A percentile compares a stretch with the other conserved stretches of the same genome.
Evolutionary conservation across 2,329 filamentous ascomycete genomes (phyloP).

Genomic region (Drechslerella stenobrocha): DNA sequence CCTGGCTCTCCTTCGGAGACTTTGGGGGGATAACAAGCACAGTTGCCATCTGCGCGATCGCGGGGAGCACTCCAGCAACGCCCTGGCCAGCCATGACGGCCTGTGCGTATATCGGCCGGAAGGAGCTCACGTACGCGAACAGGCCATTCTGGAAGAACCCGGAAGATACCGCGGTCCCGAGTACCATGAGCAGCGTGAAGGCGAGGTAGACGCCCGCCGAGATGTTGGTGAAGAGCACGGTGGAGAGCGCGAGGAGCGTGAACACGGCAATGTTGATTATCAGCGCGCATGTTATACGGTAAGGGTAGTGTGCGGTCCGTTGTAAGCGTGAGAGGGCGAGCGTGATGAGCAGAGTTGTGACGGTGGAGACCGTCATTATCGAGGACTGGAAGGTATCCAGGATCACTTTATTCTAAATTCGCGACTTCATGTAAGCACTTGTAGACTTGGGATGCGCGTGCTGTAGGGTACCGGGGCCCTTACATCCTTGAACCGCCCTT

Average conservation of each 20-base stretch:
- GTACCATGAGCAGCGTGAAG: constrained; percentile 82
- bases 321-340: constrained; percentile 71
- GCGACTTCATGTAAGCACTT: neutral
- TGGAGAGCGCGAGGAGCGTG: constrained; percentile 76
- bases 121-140: constrained; percentile 86
- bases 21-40: constrained; percentile 68
- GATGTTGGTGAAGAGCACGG: constrained; percentile 66
- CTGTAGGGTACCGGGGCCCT: too few relatives aligned
- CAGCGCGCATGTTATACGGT: constrained; percentile 77
- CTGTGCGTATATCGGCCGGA: constrained; percentile 88
- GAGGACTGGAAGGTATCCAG: constrained; percentile 83
- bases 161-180: constrained; percentile 74
- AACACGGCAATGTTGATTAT: constrained; percentile 77
- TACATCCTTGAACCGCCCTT: constrained; percentile 71
- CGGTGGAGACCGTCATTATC: constrained; percentile 81
- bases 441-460: too few relatives aligned
- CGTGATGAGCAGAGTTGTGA: constrained; percentile 77
- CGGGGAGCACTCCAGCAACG: constrained; percentile 85
- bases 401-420: constrained; percentile 64
- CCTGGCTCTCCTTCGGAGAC: constrained; percentile 51
- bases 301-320: constrained; percentile 79
- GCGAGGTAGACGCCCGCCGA: constrained; percentile 71
- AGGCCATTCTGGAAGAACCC: constrained; percentile 90
- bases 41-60: constrained; percentile 80
- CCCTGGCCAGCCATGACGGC: constrained; percentile 95